Base-by-base conservation (phyloP, 176 grass and related monocot species). In the Rhynchospora pubera region DNA sequence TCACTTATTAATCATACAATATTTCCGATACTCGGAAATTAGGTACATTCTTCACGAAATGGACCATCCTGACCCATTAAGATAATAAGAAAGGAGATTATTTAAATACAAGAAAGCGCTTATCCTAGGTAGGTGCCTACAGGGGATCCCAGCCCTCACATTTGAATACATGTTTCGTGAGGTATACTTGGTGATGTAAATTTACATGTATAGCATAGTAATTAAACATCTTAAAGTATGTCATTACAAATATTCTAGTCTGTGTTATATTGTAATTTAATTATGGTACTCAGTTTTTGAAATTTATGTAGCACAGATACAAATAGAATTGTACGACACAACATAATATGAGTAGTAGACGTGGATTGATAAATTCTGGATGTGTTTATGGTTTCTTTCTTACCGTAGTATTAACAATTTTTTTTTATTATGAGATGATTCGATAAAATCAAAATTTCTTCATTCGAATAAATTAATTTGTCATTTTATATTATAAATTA, bases 101-200 rank as follows among this genome's bases (percentile, higher is more conserved):
- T 74, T 23, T 76, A 50, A 11, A 26, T 7, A 39, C n/a, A 5
- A 26, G 9, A 53, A 51, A 13, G 3, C 11, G 64, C n/a, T 65
- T 63, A 81, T 62, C 79, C 42, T 51, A 65, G 79, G 79, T 65
- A 81, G 79, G 79, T 65, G 23, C 64, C 19, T 63, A 81, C 57
- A 62, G 79, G 79, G 79, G 79, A 81, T 47, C 45, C 39, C 79
- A 39, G 18, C 79, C 59, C 45, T 65, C 79, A 81, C 45, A 48
- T 81, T 50, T 81, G 79, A 81, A 13, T 23, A 9, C 21, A 47
- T 24, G 0, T 65, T 81, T 30, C 8, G 9, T 51, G 26, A 13
- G 46, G 21, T 5, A 74, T 21, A 74, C 21, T 52, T 74, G 70
- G 11, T 52, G 21, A 51, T 74, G 21, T 26, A 19, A 74, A 6